Conservation (phyloP, 805 yeast species). For the Starmerella floricola region DNA sequence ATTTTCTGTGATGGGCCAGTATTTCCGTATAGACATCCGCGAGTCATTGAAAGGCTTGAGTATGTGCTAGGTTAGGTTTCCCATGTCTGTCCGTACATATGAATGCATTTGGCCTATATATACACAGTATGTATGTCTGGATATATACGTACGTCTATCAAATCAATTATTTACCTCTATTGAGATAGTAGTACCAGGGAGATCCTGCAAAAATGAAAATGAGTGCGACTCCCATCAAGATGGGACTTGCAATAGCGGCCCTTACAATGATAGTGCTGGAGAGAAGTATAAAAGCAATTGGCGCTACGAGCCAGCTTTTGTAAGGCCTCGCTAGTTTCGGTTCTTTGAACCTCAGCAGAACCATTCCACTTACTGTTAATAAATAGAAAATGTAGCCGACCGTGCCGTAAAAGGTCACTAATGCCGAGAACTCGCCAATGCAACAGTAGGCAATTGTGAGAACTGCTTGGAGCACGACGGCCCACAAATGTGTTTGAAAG, state of each 20-base stretch:
- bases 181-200: slow-evolving; percentile 2
- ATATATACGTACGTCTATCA: not conserved
- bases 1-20: slow-evolving; percentile 20
- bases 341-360: slow-evolving; percentile 28
- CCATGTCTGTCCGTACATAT: not conserved
- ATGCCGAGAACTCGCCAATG: slow-evolving; percentile 30
- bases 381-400: slow-evolving; percentile 28
- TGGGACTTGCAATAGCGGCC: slow-evolving; percentile 7
- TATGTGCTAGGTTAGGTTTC: not conserved
- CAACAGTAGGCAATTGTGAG: slow-evolving; percentile 27
- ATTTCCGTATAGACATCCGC: slow-evolving; percentile 11
- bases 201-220: slow-evolving; percentile 5
- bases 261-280: slow-evolving; percentile 4
- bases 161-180: not conserved
- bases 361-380: slow-evolving; percentile 31
- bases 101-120: too few relatives aligned
- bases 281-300: slow-evolving; percentile 16
- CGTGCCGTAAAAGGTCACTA: slow-evolving; percentile 32
- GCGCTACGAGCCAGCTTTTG: slow-evolving; percentile 30
- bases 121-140: too few relatives aligned
- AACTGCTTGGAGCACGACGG: slow-evolving; percentile 27
- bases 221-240: not conserved
- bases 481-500: slow-evolving; percentile 22
- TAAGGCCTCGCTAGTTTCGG: slow-evolving; percentile 31
- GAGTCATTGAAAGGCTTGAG: not conserved